phyloP scores from a whole-genome alignment of 495 filamentous ascomycete genomes.

The Neurospora sp. region DNA sequence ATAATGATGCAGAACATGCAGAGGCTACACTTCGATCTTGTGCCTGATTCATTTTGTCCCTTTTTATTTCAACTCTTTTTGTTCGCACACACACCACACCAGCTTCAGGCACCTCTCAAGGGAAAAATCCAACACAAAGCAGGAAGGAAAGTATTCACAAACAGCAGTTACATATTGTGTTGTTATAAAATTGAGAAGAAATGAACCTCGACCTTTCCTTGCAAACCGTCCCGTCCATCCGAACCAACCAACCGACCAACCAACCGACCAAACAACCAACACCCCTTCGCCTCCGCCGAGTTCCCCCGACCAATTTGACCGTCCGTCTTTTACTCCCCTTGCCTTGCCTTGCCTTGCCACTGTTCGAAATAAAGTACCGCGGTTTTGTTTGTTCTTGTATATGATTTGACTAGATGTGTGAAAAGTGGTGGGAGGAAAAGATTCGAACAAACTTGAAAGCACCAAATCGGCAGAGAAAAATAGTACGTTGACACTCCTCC shows the following conservation, averaged over 20 bases:
- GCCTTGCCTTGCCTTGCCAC: neutral
- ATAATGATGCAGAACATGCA: neutral
- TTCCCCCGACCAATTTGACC: neutral
- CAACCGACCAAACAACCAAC: neutral
- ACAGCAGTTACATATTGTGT: neutral
- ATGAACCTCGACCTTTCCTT: neutral
- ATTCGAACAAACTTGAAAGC: neutral
- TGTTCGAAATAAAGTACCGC: neutral
- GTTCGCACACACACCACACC: neutral
- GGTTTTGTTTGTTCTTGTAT: neutral
- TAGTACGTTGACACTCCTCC: neutral
- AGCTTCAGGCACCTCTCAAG: neutral
- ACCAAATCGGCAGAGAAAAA: neutral
- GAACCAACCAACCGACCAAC: neutral
- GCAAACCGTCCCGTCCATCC: neutral
- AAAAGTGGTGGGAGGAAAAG: neutral
- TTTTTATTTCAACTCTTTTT: neutral
- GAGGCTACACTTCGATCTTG: neutral
- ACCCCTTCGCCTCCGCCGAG: neutral
- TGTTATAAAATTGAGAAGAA: neutral
- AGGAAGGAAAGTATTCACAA: neutral
- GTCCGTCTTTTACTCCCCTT: neutral
- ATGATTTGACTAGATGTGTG: neutral
- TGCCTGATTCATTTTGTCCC: neutral
- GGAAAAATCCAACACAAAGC: neutral